Evolutionary conservation across 2,329 filamentous ascomycete species (phyloP), one percentile per base, ranked within the genome.

Genomic region (Penicillium sp.): DNA sequence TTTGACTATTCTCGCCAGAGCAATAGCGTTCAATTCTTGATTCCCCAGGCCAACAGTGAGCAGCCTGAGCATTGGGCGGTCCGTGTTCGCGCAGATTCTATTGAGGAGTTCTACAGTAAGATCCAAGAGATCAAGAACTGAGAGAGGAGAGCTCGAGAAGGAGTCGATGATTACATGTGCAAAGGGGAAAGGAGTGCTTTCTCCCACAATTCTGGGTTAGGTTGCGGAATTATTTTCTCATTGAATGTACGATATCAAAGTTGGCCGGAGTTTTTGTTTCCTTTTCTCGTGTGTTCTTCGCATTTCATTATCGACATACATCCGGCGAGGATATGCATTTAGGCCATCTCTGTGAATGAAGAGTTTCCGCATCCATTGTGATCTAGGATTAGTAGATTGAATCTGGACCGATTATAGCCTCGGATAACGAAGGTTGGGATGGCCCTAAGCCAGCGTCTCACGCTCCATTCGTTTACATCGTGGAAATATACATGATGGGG

Each of bases 11-110:
- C 84, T 69, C 79, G 82, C 6, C 82, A 83, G 30, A 69, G 68
- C 5, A 81, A 73, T 51, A 90, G 59, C 19, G 73, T 80, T 16
- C 70, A 75, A 35, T 75, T 80, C 49, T 58, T 75, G n/a, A 72
- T 78, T 13, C 83, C 86, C 0, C 83, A 83, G 59, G 85, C 87
- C 54, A 80, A 81, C 53, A 87, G 87, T 16, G 81, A 81, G 46
- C 75, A 81, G 49, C 75, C 90, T 30, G 88, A 90, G 75, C 87
- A 86, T 4, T 93, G 88, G 88, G 84, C 89, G 72, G 76, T 93
- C 16, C 87, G 89, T 72, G 85, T 92, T 52, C 91, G 90, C 79
- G 43, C 52, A 4, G 60, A 70, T 5, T 45, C 42, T 4, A 54
- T 68, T 11, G 46, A 58, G 2, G 57, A 57, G 30, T 61, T 69